A percentile compares a stretch with the other conserved stretches of the same genome.
Evolutionary conservation across 345 rosid genomes (phyloP).

Genomic region (Salix suchowensis): DNA sequence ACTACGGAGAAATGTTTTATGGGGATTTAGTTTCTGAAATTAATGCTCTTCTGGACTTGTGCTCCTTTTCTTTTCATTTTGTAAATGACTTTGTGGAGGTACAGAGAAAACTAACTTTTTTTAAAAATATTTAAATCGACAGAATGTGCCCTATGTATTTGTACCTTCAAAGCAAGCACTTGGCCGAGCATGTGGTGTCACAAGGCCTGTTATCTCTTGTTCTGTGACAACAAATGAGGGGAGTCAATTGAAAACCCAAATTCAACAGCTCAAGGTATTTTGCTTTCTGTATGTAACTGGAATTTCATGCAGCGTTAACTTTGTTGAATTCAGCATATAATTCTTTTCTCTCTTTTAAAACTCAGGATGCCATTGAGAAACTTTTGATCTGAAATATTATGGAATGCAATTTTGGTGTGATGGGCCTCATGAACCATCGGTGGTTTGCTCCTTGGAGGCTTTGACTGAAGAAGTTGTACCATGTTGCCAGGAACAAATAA

Average conservation of each 20-base stretch:
- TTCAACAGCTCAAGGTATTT: slow-evolving; percentile 77
- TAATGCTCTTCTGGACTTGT: background rate
- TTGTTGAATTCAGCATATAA: background rate
- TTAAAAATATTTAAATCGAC: slow-evolving; percentile 14
- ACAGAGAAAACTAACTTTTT: background rate
- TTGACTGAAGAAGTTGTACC: slow-evolving; percentile 19
- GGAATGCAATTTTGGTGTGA: slow-evolving; percentile 63
- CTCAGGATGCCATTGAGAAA: slow-evolving; percentile 97
- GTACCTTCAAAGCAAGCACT: slow-evolving; percentile 96
- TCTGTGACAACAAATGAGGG: slow-evolving; percentile 84
- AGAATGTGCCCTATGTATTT: slow-evolving; percentile 98
- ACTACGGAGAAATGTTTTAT: background rate
- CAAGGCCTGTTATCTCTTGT: slow-evolving; percentile 88
- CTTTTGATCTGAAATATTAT: slow-evolving; percentile 52
- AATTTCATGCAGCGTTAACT: background rate
- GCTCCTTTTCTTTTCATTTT: background rate
- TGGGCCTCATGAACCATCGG: slow-evolving; percentile 60
- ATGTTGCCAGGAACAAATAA: background rate
- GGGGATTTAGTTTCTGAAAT: background rate
- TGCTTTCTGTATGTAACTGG: background rate
- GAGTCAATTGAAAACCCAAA: slow-evolving; percentile 81
- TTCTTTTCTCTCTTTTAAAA: background rate
- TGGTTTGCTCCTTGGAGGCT: slow-evolving; percentile 27
- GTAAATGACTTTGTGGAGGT: background rate
- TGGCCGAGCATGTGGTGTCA: slow-evolving; percentile 96